A percentile compares a stretch with the other conserved stretches of the same genome.
Conservation (phyloP, 768 basidiomycete genomes). For the Phylloporus arenicola region DNA sequence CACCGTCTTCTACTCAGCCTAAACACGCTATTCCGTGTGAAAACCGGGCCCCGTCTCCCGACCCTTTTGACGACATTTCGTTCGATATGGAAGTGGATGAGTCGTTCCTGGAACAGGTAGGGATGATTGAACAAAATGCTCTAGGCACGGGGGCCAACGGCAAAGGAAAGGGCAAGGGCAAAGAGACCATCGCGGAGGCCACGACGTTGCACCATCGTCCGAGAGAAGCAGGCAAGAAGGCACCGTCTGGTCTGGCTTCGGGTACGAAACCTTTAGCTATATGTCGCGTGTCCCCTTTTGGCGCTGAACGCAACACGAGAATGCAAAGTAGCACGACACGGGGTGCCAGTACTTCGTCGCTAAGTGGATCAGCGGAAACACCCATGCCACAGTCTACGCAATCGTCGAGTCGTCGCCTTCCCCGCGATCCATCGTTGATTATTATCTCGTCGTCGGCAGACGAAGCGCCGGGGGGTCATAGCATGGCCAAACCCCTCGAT, state of each 20-base stretch:
- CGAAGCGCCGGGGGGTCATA: conserved; percentile 1
- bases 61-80: conserved; percentile 32
- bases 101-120: conserved; percentile 36
- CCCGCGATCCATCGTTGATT: conserved; percentile 22
- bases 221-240: conserved; percentile 4
- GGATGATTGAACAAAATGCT: conserved; percentile 22
- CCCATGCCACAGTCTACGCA: conserved; percentile 10
- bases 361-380: conserved; percentile 10
- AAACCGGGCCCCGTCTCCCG: conserved; percentile 17
- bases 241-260: conserved; percentile 5
- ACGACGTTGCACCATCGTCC: neutral
- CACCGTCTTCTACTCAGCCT: neutral
- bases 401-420: conserved; percentile 8
- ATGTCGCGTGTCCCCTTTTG: conserved; percentile 5
- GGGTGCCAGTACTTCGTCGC: conserved; percentile 10
- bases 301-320: conserved; percentile 15
- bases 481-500: neutral
- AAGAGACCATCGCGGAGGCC: neutral
- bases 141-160: conserved; percentile 6
- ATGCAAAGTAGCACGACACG: conserved; percentile 5
- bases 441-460: conserved; percentile 20
- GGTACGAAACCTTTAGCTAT: conserved; percentile 13
- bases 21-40: conserved; percentile 1
- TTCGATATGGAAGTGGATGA: conserved; percentile 35
- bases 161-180: conserved; percentile 22